Percentiles rank a stretch among this genome's conserved stretches.
These are phyloP conservation scores for Cinnamomum chago DNA, from an alignment of 164 flowering plant species.

Conservation along the genomic window DNA sequence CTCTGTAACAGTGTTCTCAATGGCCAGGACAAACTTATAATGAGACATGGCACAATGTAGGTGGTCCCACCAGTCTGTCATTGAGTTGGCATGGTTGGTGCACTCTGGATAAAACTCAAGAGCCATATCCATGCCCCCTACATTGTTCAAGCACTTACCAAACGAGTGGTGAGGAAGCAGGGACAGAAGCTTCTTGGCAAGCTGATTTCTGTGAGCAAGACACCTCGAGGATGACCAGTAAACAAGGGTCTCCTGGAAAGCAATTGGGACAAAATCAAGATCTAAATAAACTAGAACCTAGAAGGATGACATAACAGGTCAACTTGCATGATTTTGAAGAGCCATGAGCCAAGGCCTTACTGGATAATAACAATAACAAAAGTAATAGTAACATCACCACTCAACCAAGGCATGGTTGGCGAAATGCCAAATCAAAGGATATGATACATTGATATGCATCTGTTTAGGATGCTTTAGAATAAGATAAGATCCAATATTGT, in stretches of 20 bases:
- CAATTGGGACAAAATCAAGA: not conserved
- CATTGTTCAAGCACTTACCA: constrained; percentile 96
- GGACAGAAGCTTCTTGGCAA: constrained; percentile 61
- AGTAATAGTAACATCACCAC: not conserved
- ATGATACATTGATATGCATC: not conserved
- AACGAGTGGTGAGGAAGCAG: constrained; percentile 86
- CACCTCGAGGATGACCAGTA: constrained; percentile 99
- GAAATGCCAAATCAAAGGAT: not conserved
- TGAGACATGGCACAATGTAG: constrained; percentile 98
- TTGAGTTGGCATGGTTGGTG: constrained; percentile 31
- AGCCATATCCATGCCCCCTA: constrained; percentile 82
- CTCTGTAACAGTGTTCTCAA: constrained; percentile 84
- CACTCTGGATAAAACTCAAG: constrained; percentile 78
- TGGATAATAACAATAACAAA: too few species aligned
- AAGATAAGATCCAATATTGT: not conserved
- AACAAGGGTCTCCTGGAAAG: constrained; percentile 70
- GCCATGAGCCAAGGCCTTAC: not conserved
- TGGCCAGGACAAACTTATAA: constrained; percentile 95
- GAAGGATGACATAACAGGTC: not conserved
- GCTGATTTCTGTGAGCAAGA: constrained; percentile 63
- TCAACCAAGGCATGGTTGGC: not conserved
- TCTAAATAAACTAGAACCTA: not conserved
- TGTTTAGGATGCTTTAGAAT: not conserved
- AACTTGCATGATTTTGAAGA: not conserved
- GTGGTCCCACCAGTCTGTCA: constrained; percentile 96